phyloP scores from a whole-genome alignment of 176 grass and related monocot species.

The Coix lacrymajobi region DNA sequence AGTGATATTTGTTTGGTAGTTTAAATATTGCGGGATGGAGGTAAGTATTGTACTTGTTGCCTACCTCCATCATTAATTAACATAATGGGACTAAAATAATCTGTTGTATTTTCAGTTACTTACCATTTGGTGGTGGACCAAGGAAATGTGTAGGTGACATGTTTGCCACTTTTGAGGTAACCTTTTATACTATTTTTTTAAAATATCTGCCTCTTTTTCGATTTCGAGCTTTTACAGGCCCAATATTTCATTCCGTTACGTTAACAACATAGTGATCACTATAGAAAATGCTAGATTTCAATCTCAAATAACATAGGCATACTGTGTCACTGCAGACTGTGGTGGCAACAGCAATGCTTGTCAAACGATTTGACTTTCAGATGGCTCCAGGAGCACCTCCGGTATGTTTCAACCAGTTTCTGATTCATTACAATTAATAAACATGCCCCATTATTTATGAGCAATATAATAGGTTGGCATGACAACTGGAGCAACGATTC shows the following conservation, averaged over 20 bases:
- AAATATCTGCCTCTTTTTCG: neutral
- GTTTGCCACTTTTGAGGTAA: conserved; percentile 99
- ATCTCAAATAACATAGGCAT: conserved; percentile 9
- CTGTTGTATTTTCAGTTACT: conserved; percentile 79
- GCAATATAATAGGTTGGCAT: conserved; percentile 68
- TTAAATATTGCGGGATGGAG: neutral
- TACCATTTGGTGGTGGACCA: conserved; percentile 95
- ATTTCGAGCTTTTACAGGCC: neutral
- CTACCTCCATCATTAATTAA: neutral
- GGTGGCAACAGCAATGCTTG: conserved; percentile 90
- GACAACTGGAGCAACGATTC: conserved; percentile 95
- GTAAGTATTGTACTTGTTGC: neutral
- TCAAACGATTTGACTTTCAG: conserved; percentile 89
- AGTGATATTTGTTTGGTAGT: neutral
- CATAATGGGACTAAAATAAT: conserved; percentile 5
- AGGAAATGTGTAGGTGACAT: conserved; percentile 98
- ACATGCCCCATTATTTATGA: neutral
- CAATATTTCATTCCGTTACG: neutral
- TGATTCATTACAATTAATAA: conserved; percentile 7
- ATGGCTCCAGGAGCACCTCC: conserved; percentile 76
- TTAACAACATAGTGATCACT: conserved; percentile 7
- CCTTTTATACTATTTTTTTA: neutral
- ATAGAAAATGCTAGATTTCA: neutral
- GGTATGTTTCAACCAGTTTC: conserved; percentile 46
- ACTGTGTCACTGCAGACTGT: conserved; percentile 54